Evolutionary conservation across 2,329 filamentous ascomycete genomes (phyloP), one percentile per base, ranked within the genome.

Genomic region (Colletotrichum abscissum): DNA sequence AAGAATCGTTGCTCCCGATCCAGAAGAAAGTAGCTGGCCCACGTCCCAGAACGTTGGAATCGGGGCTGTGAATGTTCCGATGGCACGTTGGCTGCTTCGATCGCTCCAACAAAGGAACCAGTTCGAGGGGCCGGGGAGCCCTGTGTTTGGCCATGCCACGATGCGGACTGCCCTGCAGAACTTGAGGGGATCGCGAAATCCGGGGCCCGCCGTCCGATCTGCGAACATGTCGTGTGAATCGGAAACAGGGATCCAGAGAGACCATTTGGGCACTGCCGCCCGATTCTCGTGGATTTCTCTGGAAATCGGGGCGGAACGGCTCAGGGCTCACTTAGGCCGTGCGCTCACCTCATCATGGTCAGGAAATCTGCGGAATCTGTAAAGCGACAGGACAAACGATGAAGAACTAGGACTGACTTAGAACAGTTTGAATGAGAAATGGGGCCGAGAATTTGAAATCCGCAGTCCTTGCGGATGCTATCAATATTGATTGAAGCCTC

Each of bases 161-260:
- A 73, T 73, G 67, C 71, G 28, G 71, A 58, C 49, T 60, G 67
- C 60, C 67, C 60, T 57, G 71, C 30, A 66, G 57, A 62, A 8
- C 12, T 55, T 66, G 67, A 73, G 46, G 60, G 35, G 67, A 73
- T 73, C 71, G 71, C 60, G 67, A 70, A 62, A 22, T 73, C 52
- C 71, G 55, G 52, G 42, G 71, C 22, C 55, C 59, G 42, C 59
- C 62, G 60, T 66, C 71, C 71, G 67, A 73, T 73, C 67, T 60
- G 56, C 56, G 35, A 71, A 54, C 16, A 28, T 22, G 55, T 65
- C 35, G 55, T 42, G 56, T 71, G 16, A 70, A 73, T 73, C 71
- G 60, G 62, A 70, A 73, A 70, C 67, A 30, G 19, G 62, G 60
- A 54, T 22, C 30, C n/a, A 42, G n/a, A n/a, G 42, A 19, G 16